Evolutionary conservation across 2,329 filamentous ascomycete genomes (phyloP).

Genomic region (Trichoderma harzianum): DNA sequence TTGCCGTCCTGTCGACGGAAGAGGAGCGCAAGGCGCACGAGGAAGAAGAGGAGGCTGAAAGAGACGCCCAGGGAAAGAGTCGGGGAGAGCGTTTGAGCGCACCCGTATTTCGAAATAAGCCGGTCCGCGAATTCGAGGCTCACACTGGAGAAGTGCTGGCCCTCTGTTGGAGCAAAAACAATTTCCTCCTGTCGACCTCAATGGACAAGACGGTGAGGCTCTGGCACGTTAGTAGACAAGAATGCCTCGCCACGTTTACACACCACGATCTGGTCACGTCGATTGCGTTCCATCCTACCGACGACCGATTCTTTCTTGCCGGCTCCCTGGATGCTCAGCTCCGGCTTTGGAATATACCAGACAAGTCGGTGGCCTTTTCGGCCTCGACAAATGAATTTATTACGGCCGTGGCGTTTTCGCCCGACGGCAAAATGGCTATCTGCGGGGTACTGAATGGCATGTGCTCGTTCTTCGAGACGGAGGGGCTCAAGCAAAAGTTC

Average conservation of each 20-base stretch:
- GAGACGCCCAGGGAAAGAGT: slow-evolving; percentile 29
- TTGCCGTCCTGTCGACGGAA: slow-evolving; percentile 78
- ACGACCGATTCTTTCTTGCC: slow-evolving; percentile 95
- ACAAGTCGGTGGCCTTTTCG: slow-evolving; percentile 86
- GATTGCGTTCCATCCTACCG: slow-evolving; percentile 88
- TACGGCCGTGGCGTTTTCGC: slow-evolving; percentile 89
- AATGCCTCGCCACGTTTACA: slow-evolving; percentile 90
- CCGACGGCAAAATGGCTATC: slow-evolving; percentile 85
- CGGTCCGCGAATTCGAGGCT: slow-evolving; percentile 74
- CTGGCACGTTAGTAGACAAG: slow-evolving; percentile 82
- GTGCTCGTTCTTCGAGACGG: slow-evolving; percentile 89
- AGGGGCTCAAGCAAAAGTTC: slow-evolving; percentile 76
- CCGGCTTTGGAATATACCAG: slow-evolving; percentile 92
- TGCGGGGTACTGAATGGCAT: slow-evolving; percentile 82
- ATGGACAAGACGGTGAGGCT: slow-evolving; percentile 97
- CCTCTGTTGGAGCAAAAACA: slow-evolving; percentile 98
- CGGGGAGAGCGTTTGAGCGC: slow-evolving; percentile 69
- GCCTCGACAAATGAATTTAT: slow-evolving; percentile 79
- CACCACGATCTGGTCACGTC: slow-evolving; percentile 95
- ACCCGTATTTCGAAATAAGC: slow-evolving; percentile 81
- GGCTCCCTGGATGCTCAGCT: slow-evolving; percentile 87
- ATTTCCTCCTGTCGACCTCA: slow-evolving; percentile 89
- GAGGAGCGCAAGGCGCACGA: slow-evolving; percentile 76
- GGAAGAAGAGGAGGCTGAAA: slow-evolving; percentile 55
- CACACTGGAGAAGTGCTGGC: slow-evolving; percentile 86